Base-by-base conservation (phyloP, 2,329 filamentous ascomycete genomes). In the Colletotrichum simmondsii region DNA sequence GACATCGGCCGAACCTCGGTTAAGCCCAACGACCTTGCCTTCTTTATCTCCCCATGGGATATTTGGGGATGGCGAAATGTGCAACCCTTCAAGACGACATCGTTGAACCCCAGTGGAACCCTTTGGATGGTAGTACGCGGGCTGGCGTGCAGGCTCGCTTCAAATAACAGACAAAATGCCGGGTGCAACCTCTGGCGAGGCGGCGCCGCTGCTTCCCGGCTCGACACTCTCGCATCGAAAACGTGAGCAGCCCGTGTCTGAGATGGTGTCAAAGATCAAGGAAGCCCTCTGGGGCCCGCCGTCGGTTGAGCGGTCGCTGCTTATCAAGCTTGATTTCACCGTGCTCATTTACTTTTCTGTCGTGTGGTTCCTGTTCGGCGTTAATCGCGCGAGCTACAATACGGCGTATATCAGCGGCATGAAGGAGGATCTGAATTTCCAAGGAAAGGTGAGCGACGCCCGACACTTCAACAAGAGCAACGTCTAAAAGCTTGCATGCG, bases 351-450 rank as follows among this genome's bases (percentile, higher is more conserved):
- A 86, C 72, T 85, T 86, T 73, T 85, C 83, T 0, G 76, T 85
- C 14, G 82, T 86, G n/a, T 86, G 84, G 85, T 86, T 86, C 63
- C 77, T 86, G 4, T 86, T 86, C 68, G 85, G 85, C 32, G 80
- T 86, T 61, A 85, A 84, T 5, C 79, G 84, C 12, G 80, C 84
- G 32, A 84, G 81, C 74, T 86, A 86, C 72, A 81, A 77, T 37
- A 84, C 82, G 0, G 83, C 83, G 4, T 85, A 84, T 74, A 84
- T 85, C 68, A 84, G 82, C 63, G 82, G 83, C 24, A 84, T 84
- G 83, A 78, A 80, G 49, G 81, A 82, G 37, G 82, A 81, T 1
- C 70, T 84, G 2, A 65, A 77, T 7, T 84, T 84, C 60, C 66
- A 80, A 52, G 83, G 82, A 16, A 83, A 83, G 59, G 69, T 72